phyloP scores from a whole-genome alignment of 148 eudicot species.

The Amaranthus palmeri region DNA sequence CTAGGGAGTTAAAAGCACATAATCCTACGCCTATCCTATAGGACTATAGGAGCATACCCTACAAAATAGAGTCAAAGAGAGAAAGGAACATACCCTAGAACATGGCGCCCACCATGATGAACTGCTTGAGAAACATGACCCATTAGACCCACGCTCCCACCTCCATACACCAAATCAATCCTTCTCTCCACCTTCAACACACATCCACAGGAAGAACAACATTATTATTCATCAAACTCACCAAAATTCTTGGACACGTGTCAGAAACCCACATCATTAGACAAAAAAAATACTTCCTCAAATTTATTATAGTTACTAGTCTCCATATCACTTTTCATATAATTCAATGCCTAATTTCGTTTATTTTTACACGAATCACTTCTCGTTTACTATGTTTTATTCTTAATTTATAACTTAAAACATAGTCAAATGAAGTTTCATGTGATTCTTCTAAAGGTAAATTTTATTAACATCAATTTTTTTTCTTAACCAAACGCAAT shows the following conservation, averaged over 20 bases:
- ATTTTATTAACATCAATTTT: too few species aligned
- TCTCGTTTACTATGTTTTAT: too few species aligned
- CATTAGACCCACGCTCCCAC: conserved; percentile 98
- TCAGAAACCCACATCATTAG: conserved; percentile 23
- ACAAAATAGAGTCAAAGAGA: background rate
- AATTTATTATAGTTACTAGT: too few species aligned
- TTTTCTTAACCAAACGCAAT: too few species aligned
- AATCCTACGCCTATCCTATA: background rate
- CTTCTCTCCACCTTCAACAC: conserved; percentile 68
- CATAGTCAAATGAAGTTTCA: too few species aligned
- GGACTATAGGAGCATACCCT: background rate
- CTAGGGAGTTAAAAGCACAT: conserved; percentile 8
- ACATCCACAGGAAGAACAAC: conserved; percentile 16
- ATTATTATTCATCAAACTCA: background rate
- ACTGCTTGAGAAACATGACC: conserved; percentile 99
- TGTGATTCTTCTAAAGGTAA: too few species aligned
- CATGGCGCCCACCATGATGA: conserved; percentile 99
- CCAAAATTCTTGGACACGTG: conserved; percentile 29
- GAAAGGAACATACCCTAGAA: conserved; percentile 66
- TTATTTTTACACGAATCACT: too few species aligned
- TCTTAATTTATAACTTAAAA: too few species aligned
- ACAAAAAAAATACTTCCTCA: too few species aligned
- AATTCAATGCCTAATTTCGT: too few species aligned
- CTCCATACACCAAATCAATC: conserved; percentile 99
- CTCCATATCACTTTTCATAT: too few species aligned